A percentile compares a stretch with the other conserved stretches of the same genome.
Evolutionary conservation across 768 basidiomycete species (phyloP).

Genomic region (Tulasnella sp.): DNA sequence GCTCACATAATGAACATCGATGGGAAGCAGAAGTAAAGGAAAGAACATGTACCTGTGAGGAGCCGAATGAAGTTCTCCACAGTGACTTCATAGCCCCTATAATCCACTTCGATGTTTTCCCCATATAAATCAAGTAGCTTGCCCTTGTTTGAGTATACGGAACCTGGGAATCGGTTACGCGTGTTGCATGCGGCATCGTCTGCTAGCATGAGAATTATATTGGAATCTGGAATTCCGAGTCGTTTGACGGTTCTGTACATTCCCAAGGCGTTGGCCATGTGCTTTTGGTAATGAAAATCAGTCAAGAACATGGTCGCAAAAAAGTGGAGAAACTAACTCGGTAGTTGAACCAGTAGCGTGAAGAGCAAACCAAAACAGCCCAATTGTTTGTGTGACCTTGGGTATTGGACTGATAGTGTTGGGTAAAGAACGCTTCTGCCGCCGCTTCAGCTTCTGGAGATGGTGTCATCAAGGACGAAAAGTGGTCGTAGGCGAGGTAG

Average conservation of each 20-base stretch:
- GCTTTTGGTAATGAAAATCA: constrained; percentile 34
- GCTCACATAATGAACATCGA: not conserved
- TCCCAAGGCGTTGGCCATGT: constrained; percentile 96
- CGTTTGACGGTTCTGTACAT: constrained; percentile 99
- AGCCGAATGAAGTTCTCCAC: constrained; percentile 92
- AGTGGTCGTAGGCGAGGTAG: constrained; percentile 9
- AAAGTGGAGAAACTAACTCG: constrained; percentile 43
- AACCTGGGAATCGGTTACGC: constrained; percentile 82
- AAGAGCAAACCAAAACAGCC: constrained; percentile 93
- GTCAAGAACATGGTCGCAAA: not conserved
- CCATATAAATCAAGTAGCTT: constrained; percentile 82
- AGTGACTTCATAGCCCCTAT: constrained; percentile 94
- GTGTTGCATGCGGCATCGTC: constrained; percentile 93
- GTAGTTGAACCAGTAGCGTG: constrained; percentile 98
- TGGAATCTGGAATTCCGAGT: constrained; percentile 93
- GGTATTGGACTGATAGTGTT: not conserved
- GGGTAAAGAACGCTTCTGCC: constrained; percentile 7
- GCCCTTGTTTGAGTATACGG: constrained; percentile 81
- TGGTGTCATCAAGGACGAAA: not conserved
- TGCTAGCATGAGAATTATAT: constrained; percentile 97
- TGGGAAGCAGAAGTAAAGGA: not conserved
- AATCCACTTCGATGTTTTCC: constrained; percentile 95
- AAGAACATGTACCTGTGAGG: constrained; percentile 56
- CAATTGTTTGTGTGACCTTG: constrained; percentile 85
- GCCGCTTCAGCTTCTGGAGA: not conserved